A percentile compares a stretch with the other conserved stretches of the same genome.
Conservation (phyloP, 371 early-diverging fungal species). For the Zopfochytrium polystomum region DNA sequence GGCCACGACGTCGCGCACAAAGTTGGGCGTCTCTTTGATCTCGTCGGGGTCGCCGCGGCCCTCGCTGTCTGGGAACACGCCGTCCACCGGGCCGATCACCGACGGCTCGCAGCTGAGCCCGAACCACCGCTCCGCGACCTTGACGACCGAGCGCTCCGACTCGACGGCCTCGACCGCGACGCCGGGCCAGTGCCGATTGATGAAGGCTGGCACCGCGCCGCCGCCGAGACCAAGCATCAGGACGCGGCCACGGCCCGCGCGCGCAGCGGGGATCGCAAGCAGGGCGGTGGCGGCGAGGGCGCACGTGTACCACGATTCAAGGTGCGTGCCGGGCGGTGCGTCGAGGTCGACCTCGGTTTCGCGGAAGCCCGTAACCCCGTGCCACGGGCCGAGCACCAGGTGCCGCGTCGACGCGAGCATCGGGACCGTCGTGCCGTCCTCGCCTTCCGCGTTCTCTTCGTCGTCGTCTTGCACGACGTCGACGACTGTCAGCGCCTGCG, state of each 20-base stretch:
- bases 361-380: conserved; percentile 24
- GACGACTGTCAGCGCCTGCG: conserved; percentile 24
- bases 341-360: conserved; percentile 31
- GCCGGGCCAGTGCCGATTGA: conserved; percentile 25
- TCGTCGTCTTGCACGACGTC: conserved; percentile 29
- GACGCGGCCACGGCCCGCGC: conserved; percentile 20
- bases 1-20: conserved; percentile 1
- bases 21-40: not conserved
- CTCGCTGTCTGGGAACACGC: conserved; percentile 16
- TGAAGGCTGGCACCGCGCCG: conserved; percentile 27
- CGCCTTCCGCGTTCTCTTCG: conserved; percentile 16
- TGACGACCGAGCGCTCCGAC: conserved; percentile 18
- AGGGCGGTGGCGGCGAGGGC: conserved; percentile 16
- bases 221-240: conserved; percentile 27
- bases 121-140: conserved; percentile 30
- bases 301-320: conserved; percentile 34
- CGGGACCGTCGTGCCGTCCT: conserved; percentile 10
- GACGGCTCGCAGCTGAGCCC: conserved; percentile 25
- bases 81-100: not conserved
- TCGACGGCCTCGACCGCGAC: conserved; percentile 27
- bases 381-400: conserved; percentile 31
- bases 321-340: conserved; percentile 26
- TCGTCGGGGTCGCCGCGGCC: not conserved
- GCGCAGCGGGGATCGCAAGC: conserved; percentile 10
- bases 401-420: conserved; percentile 20